Evolutionary conservation across 192 early-diverging fungal genomes (phyloP).

Genomic region (Glomus cerebriforme): DNA sequence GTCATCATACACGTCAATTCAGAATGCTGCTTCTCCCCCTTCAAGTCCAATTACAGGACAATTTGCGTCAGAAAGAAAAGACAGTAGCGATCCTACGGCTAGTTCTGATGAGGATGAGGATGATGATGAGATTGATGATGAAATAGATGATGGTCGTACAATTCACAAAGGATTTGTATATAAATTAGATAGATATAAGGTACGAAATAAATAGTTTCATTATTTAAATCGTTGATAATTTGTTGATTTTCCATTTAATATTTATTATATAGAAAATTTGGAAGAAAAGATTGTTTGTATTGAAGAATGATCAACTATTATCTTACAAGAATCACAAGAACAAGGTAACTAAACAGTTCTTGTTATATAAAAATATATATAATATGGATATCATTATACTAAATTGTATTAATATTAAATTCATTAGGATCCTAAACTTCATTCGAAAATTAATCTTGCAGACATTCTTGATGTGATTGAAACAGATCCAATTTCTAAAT

Average conservation of each 20-base stretch:
- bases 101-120: constrained; percentile 26
- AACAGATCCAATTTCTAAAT: constrained; percentile 54
- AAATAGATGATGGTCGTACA: neutral
- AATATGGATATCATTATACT: neutral
- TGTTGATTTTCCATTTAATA: constrained; percentile 18
- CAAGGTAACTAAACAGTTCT: constrained; percentile 7
- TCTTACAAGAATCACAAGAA: constrained; percentile 67
- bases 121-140: neutral
- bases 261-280: constrained; percentile 47
- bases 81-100: constrained; percentile 23
- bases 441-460: constrained; percentile 49
- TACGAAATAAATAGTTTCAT: constrained; percentile 7
- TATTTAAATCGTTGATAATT: neutral
- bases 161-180: constrained; percentile 55
- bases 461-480: constrained; percentile 57
- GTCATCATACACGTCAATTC: constrained; percentile 13
- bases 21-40: constrained; percentile 5
- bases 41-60: constrained; percentile 15
- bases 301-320: constrained; percentile 54
- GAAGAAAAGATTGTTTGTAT: constrained; percentile 68
- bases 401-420: neutral
- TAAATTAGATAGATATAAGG: constrained; percentile 57
- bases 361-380: neutral
- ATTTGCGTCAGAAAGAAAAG: constrained; percentile 22
- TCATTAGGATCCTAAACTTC: constrained; percentile 51